These are phyloP conservation scores for Cornus suecica DNA, from an alignment of 148 eudicot genomes.

Conservation along the genomic window DNA sequence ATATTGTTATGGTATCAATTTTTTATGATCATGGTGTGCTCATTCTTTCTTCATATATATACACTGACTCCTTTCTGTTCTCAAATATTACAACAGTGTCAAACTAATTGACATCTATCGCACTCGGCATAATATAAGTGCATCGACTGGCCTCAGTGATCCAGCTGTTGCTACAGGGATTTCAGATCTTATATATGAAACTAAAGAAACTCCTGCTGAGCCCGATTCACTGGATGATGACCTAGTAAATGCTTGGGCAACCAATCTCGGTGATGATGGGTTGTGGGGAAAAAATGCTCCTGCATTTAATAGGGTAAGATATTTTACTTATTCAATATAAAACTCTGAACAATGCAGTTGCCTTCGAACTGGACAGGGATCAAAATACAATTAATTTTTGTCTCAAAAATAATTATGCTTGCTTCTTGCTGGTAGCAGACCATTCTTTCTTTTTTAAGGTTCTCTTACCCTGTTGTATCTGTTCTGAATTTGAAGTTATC, in stretches of 20 bases:
- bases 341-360: background rate
- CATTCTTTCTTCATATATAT: background rate
- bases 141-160: conserved; percentile 78
- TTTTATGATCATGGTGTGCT: background rate
- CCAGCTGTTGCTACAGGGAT: conserved; percentile 95
- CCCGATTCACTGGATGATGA: conserved; percentile 85
- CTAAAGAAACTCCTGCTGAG: conserved; percentile 49
- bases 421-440: background rate
- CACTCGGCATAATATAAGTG: conserved; percentile 85
- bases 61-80: conserved; percentile 8
- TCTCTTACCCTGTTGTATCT: background rate
- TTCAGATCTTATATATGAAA: conserved; percentile 90
- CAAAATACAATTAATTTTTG: too few species aligned
- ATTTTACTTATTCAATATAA: conserved; percentile 9
- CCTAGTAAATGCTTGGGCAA: conserved; percentile 95
- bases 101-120: conserved; percentile 92
- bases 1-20: background rate
- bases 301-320: conserved; percentile 87
- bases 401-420: too few species aligned
- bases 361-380: background rate
- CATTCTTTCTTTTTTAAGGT: background rate
- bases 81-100: conserved; percentile 47
- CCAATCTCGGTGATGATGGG: conserved; percentile 97
- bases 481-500: background rate
- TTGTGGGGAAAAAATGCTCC: conserved; percentile 87